Base-by-base conservation (phyloP, 257 asterid species). In the Orobanche coerulescens region DNA sequence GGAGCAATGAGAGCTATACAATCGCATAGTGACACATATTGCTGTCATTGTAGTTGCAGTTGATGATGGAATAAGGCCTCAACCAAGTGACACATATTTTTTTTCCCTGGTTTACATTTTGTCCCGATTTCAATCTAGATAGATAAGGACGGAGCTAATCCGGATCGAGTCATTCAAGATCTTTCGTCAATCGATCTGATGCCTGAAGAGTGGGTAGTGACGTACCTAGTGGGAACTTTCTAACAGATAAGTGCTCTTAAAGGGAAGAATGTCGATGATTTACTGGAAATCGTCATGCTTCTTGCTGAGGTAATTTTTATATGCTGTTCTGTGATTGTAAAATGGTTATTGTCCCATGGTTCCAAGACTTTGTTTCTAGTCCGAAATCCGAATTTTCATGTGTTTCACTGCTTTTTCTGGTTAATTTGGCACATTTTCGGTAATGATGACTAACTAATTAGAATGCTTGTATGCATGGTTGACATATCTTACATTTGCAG, bases 1-100 rank as follows among this genome's bases (percentile, higher is more conserved):
- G 95, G 95, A 69, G 96, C 96, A 50, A 91, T 91, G 96, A 79
- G 98, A 77, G 98, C 98, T n/a, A 49, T 95, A 95, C 54, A 95
- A 96, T 61, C 88, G 96, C 14, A 84, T 94, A 75, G 98, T 91
- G 52, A 91, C 96, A 4, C 96, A 91, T 65, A 91, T 91, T 79
- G 98, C 85, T 62, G 78, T 91, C 71, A 84, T n/a, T n/a, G n/a
- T n/a, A n/a, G n/a, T n/a, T n/a, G n/a, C n/a, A n/a, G n/a, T n/a
- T n/a, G n/a, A n/a, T 82, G 98, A 91, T 39, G 98, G 98, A 42
- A 76, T 88, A 61, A 81, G 77, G 52, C 98, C 96, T 60, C 96
- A 91, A 79, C 85, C 98, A 53, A 76, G 47, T 54, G 98, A 91
- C 14, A 19, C n/a, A n/a, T 66, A 62, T 53, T 65, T 6, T 20